These are phyloP conservation scores for Thraustochytrium sp. DNA, from an alignment of 352 stramenopile genomes.

Conservation along the genomic window DNA sequence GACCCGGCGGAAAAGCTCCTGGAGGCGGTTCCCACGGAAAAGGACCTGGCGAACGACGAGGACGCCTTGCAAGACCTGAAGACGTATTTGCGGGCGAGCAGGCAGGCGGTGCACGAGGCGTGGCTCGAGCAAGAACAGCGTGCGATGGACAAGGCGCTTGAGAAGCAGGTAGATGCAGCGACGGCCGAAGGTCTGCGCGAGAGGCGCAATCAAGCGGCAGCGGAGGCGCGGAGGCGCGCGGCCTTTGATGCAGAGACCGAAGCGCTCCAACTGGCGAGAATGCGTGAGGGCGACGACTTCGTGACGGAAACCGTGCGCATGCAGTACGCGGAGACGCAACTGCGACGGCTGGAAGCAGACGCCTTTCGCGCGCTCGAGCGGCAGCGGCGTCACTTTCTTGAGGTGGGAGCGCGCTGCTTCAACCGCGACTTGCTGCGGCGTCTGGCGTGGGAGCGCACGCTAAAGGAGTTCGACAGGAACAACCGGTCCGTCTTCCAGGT, in stretches of 20 bases:
- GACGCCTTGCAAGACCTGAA: not conserved
- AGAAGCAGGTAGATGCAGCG: not conserved
- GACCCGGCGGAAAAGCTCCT: not conserved
- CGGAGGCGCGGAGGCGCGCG: not conserved
- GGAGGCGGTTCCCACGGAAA: not conserved
- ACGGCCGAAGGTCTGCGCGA: not conserved
- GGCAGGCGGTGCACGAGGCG: not conserved
- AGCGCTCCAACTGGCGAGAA: not conserved
- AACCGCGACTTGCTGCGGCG: not conserved
- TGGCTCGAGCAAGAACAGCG: not conserved
- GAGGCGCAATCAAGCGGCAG: not conserved
- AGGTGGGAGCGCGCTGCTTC: not conserved
- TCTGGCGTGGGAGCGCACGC: not conserved
- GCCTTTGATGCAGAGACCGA: conserved; percentile 11
- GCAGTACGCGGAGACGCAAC: not conserved
- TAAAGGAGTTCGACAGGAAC: not conserved
- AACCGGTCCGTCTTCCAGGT: conserved; percentile 6
- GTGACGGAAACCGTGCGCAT: not conserved
- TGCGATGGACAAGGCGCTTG: not conserved
- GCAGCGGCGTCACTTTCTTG: not conserved
- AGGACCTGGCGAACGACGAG: not conserved
- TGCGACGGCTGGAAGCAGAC: not conserved
- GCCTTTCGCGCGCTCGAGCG: not conserved
- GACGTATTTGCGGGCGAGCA: not conserved
- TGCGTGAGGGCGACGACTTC: not conserved